Evolutionary conservation across 2,329 filamentous ascomycete genomes (phyloP), one percentile per base, ranked within the genome.

Genomic region (Aureobasidium sp.): DNA sequence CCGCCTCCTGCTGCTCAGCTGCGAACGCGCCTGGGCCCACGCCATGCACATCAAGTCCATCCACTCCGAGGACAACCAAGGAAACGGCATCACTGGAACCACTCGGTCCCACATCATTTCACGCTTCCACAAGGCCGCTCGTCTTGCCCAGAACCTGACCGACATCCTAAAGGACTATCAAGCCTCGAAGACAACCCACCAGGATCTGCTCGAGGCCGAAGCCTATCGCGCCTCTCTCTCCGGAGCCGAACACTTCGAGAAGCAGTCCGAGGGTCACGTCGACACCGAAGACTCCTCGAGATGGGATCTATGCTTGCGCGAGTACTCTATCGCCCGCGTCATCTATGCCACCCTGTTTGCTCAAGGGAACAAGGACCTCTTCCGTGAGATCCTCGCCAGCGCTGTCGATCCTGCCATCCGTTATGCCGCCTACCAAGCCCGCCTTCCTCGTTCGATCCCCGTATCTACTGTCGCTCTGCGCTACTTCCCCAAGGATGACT

Each of bases 11-110:
- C 82, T 99, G 62, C 85, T 97, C 70, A 89, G 86, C 42, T 87
- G 92, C 64, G 94, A 99, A 78, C 85, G 94, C 66, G 90, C 92
- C 57, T 97, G 91, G 90, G 93, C 94, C 41, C 88, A 96, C 74
- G 93, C 92, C 63, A 95, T 97, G 91, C 86, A 89, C 72, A 91
- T 97, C 82, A 97, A 96, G 76, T 84, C 90, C 4, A 80, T 85
- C 22, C 90, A 95, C 72, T 84, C 89, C 42, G 83, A 89, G 68
- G 90, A 94, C 68, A 86, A 87, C 64, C 79, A 81, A 41, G 77
- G 81, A 58, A 89, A 90, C 74, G 87, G 87, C 53, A 88, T 96
- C 66, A 84, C 87, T 31, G 88, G 91, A 64, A 85, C 88, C 58
- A 88, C 90, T 20, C 87, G 91, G 71, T 88, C 88, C 59, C 93